Base-by-base conservation (phyloP, 2,329 filamentous ascomycete species). In the Ceratocystis destructans region DNA sequence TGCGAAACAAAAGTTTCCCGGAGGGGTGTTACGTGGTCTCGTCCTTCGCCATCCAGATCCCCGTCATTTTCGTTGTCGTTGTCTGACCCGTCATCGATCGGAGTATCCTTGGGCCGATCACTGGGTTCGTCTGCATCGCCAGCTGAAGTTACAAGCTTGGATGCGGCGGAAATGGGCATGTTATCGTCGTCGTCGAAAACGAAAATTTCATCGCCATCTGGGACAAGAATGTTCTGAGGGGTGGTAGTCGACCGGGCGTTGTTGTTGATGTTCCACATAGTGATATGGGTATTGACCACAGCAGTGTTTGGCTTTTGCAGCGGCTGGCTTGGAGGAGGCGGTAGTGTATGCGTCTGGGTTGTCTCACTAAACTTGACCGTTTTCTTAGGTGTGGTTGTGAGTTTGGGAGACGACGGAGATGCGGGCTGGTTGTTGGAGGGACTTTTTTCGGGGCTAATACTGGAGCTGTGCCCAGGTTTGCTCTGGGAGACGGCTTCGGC, bases 181-280 rank as follows among this genome's bases (percentile, higher is more conserved):
- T 74, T 70, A 1, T 74, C 74, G 15, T 72, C 73, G 10, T 71
- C 70, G 63, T 81, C 79, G 65, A 81, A 81, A 4, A 77, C 72
- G 68, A 81, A 81, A 69, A 81, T 71, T 6, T 77, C 77, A 37
- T 78, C 77, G 3, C 77, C 66, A 28, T 68, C 66, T 12, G 66
- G 66, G 5, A 65, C 50, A 50, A 48, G 46, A 20, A 59, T 61
- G 44, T 15, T 50, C 41, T 28, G 20, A 45, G 50, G 48, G 15
- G 37, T 12, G 3, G 28, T 20, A 20, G 45, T 6, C 28, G 31
- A 41, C 74, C 10, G 76, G 17, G 45, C 64, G 3, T 62, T 31
- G 12, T 64, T 57, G 5, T 66, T 62, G 50, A 55, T 6, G 28
- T 67, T 63, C 63, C 63, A 45, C 48, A 37, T 37, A 33, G 37